Evolutionary conservation across 805 yeast genomes (phyloP).

Genomic region (Candida tammaniensis): DNA sequence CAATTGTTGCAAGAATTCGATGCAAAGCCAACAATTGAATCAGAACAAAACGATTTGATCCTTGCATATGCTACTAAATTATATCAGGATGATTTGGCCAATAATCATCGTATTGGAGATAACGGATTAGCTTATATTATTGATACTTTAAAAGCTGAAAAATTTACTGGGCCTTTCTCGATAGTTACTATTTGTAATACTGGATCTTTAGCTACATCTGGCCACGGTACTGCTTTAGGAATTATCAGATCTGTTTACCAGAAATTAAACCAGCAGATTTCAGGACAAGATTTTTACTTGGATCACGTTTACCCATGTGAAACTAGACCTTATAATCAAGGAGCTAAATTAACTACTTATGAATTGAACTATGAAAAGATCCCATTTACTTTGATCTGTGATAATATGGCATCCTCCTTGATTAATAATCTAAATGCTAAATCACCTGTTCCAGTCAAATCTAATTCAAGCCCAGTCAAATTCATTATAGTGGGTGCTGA

Average conservation of each 20-base stretch:
- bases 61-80: constrained; percentile 49
- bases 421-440: constrained; percentile 41
- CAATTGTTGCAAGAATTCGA: constrained; percentile 19
- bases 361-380: constrained; percentile 83
- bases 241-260: constrained; percentile 72
- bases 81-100: constrained; percentile 73
- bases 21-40: constrained; percentile 20
- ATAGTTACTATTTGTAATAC: constrained; percentile 94
- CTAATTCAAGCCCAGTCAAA: constrained; percentile 54
- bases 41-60: constrained; percentile 29
- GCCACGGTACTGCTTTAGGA: constrained; percentile 96
- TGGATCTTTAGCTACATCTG: constrained; percentile 95
- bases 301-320: constrained; percentile 83
- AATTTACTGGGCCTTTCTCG: constrained; percentile 64
- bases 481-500: constrained; percentile 95
- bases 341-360: constrained; percentile 88
- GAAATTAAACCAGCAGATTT: constrained; percentile 31
- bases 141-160: constrained; percentile 41
- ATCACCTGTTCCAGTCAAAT: constrained; percentile 18
- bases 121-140: constrained; percentile 74
- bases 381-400: constrained; percentile 87
- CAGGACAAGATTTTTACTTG: constrained; percentile 43
- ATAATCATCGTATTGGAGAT: constrained; percentile 74
- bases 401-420: constrained; percentile 84
- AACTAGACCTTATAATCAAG: constrained; percentile 96